These are phyloP conservation scores for Heritiera fomes DNA, from an alignment of 345 rosid genomes.

Conservation along the genomic window DNA sequence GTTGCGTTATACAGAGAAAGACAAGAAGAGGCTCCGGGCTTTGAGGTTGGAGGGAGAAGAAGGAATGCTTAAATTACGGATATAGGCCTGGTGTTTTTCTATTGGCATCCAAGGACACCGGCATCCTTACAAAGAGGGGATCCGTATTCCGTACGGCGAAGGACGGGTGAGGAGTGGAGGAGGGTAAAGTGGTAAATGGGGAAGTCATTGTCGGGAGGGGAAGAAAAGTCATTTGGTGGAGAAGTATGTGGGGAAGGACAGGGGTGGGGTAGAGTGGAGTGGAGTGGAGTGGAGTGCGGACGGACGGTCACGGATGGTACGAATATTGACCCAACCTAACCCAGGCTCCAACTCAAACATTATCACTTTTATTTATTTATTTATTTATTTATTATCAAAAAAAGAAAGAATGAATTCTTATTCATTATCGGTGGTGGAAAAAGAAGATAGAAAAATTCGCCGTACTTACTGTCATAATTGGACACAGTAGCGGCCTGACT, in stretches of 20 bases:
- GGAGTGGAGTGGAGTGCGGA: constrained; percentile 36
- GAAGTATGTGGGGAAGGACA: constrained; percentile 52
- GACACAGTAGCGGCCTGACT: too few species aligned
- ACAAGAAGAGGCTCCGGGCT: neutral
- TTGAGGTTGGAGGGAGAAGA: constrained; percentile 14
- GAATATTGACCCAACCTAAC: constrained; percentile 6
- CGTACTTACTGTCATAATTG: constrained; percentile 33
- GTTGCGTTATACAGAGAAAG: neutral
- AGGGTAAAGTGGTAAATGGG: constrained; percentile 16
- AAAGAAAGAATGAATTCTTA: too few species aligned
- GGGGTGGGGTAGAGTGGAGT: constrained; percentile 29
- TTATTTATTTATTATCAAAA: too few species aligned
- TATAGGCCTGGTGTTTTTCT: neutral
- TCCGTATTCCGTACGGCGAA: constrained; percentile 31
- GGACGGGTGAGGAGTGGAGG: constrained; percentile 36
- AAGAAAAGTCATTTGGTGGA: constrained; percentile 34
- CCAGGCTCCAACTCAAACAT: too few species aligned
- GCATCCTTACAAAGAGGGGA: too few species aligned
- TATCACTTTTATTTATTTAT: neutral
- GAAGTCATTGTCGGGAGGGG: constrained; percentile 13
- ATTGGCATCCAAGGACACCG: too few species aligned
- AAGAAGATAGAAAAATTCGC: neutral
- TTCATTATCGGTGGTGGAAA: neutral
- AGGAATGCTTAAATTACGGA: constrained; percentile 9
- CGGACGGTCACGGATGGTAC: constrained; percentile 27